A percentile compares a stretch with the other conserved stretches of the same genome.
Conservation (phyloP, 495 filamentous ascomycete genomes). For the Jackrogersella multiformis region DNA sequence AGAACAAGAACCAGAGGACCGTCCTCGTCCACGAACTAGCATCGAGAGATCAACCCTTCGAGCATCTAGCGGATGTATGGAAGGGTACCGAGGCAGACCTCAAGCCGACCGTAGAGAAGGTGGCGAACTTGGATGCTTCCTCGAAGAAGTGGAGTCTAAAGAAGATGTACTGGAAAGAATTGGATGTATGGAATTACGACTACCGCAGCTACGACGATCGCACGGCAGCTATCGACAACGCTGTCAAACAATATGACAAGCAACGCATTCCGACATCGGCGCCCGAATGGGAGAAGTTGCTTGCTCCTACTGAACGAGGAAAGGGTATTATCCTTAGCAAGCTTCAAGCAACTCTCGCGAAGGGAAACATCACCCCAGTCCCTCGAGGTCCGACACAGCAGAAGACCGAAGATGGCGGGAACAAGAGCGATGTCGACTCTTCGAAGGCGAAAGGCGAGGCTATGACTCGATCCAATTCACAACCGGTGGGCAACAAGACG, state of each 20-base stretch:
- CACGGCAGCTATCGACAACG: conserved; percentile 81
- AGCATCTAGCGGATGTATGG: conserved; percentile 64
- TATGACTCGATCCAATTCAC: conserved; percentile 64
- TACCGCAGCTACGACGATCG: conserved; percentile 75
- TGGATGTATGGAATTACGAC: conserved; percentile 82
- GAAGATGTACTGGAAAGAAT: conserved; percentile 79
- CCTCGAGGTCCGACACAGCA: conserved; percentile 68
- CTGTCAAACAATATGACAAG: conserved; percentile 82
- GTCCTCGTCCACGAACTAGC: conserved; percentile 81
- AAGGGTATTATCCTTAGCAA: conserved; percentile 84
- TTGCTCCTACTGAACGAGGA: conserved; percentile 76
- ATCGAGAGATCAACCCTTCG: conserved; percentile 64
- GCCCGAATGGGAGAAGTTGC: conserved; percentile 80
- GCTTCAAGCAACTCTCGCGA: conserved; percentile 69
- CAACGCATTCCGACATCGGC: conserved; percentile 76
- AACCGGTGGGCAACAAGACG: conserved; percentile 58
- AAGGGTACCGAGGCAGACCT: conserved; percentile 68
- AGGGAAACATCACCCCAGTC: conserved; percentile 64
- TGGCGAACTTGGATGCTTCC: conserved; percentile 64
- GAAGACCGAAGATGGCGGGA: conserved; percentile 60
- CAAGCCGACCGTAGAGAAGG: conserved; percentile 63
- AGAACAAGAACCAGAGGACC: conserved; percentile 62
- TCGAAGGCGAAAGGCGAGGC: conserved; percentile 62
- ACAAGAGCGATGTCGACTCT: conserved; percentile 65
- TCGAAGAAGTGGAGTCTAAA: conserved; percentile 71